Percentiles rank a stretch among this genome's conserved stretches.
These are phyloP conservation scores for Podospora appendiculata DNA, from an alignment of 495 filamentous ascomycete species.

Conservation along the genomic window DNA sequence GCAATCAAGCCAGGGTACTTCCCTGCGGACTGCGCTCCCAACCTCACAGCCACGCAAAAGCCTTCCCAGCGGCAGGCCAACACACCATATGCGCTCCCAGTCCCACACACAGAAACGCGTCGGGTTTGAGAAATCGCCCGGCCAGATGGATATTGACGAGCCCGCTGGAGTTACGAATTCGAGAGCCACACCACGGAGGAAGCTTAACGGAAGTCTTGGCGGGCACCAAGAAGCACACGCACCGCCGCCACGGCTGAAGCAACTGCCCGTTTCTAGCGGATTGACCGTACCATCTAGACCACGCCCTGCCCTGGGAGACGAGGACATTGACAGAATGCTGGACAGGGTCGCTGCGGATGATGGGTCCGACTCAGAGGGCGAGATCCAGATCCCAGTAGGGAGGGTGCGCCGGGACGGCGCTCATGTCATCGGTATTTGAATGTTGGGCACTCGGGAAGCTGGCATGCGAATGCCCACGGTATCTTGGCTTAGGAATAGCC, in stretches of 20 bases:
- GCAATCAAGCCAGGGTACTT: constrained; percentile 5
- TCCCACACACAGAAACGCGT: constrained; percentile 33
- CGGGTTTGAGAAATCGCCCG: constrained; percentile 38
- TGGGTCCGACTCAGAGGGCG: constrained; percentile 38
- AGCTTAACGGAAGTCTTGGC: constrained; percentile 21
- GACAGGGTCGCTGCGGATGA: constrained; percentile 33
- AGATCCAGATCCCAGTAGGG: constrained; percentile 34
- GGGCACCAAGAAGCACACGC: constrained; percentile 9
- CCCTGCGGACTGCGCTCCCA: constrained; percentile 32
- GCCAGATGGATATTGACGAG: constrained; percentile 38
- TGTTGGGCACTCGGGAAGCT: neutral
- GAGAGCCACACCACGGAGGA: constrained; percentile 33
- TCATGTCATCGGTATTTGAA: constrained; percentile 4
- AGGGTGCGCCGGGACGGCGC: constrained; percentile 23
- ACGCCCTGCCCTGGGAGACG: constrained; percentile 28
- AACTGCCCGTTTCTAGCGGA: constrained; percentile 33
- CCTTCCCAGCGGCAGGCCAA: constrained; percentile 34
- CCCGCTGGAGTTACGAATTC: constrained; percentile 24
- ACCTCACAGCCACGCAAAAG: constrained; percentile 35
- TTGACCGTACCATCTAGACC: constrained; percentile 25
- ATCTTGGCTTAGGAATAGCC: neutral
- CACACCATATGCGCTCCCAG: constrained; percentile 25
- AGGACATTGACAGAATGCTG: constrained; percentile 42
- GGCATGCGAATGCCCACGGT: neutral
- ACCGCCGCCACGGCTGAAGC: constrained; percentile 12